A percentile compares a stretch with the other conserved stretches of the same genome.
These are phyloP conservation scores for Brassica incana DNA, from an alignment of 345 rosid genomes.

Conservation along the genomic window DNA sequence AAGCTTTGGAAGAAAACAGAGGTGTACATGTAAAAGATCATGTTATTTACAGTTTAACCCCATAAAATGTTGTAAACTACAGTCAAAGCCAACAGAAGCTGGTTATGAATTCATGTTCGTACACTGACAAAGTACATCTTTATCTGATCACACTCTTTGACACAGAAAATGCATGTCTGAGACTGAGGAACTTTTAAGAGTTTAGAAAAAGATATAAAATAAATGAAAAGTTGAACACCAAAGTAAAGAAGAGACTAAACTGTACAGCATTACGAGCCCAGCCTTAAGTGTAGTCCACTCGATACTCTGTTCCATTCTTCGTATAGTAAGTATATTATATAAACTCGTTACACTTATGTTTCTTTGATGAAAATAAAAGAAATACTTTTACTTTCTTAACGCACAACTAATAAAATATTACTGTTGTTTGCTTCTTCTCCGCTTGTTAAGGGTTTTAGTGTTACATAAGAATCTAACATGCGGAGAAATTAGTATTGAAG, in stretches of 20 bases:
- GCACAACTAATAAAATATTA: neutral
- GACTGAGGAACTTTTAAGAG: neutral
- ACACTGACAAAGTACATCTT: neutral
- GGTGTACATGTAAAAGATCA: neutral
- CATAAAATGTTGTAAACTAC: neutral
- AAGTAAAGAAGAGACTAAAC: neutral
- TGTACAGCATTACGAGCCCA: neutral
- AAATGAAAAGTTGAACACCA: neutral
- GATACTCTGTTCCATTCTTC: neutral
- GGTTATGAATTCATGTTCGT: neutral
- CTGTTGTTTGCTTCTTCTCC: neutral
- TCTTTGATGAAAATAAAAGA: no score
- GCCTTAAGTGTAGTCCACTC: neutral
- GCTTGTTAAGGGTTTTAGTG: neutral
- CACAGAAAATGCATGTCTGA: neutral
- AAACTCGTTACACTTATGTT: no score
- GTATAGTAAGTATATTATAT: no score
- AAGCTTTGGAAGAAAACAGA: neutral
- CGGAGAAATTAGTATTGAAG: neutral
- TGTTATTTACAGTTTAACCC: conserved; percentile 6
- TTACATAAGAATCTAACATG: conserved; percentile 24
- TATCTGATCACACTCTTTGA: neutral
- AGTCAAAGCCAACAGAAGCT: conserved; percentile 1
- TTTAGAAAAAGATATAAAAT: no score
- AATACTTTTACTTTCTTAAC: no score